These are phyloP conservation scores for Alternaria alternata DNA, from an alignment of 2,329 filamentous ascomycete species.

Conservation along the genomic window DNA sequence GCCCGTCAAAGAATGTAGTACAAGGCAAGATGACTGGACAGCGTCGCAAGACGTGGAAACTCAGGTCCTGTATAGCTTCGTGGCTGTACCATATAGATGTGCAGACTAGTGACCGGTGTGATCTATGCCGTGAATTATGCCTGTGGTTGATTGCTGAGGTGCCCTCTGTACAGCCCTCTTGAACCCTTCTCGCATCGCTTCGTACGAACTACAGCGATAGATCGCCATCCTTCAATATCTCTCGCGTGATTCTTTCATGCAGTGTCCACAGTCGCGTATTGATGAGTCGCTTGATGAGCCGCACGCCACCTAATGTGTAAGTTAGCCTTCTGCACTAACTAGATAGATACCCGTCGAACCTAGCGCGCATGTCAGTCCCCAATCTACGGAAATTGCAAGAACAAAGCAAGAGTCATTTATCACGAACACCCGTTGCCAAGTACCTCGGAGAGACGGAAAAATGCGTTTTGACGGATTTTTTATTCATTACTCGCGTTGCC, in stretches of 20 bases:
- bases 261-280: slow-evolving; percentile 2
- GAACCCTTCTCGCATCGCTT: neutral
- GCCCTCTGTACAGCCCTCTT: neutral
- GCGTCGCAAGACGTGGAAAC: neutral
- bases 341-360: slow-evolving; percentile 20
- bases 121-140: neutral
- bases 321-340: neutral
- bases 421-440: slow-evolving; percentile 14
- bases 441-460: slow-evolving; percentile 5
- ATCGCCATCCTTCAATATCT: neutral
- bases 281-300: slow-evolving; percentile 10
- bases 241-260: neutral
- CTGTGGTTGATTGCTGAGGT: neutral
- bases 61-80: neutral
- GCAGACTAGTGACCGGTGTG: neutral
- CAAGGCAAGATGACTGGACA: slow-evolving; percentile 15
- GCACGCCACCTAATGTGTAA: neutral
- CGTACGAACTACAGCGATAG: neutral
- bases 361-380: slow-evolving; percentile 13
- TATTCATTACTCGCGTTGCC: slow-evolving; percentile 22
- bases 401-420: neutral
- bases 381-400: slow-evolving; percentile 22
- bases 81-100: neutral
- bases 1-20: slow-evolving; percentile 12
- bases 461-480: slow-evolving; percentile 3